A percentile compares a stretch with the other conserved stretches of the same genome.
These are phyloP conservation scores for Neonectria sp. DNA, from an alignment of 2,329 filamentous ascomycete species.

Conservation along the genomic window DNA sequence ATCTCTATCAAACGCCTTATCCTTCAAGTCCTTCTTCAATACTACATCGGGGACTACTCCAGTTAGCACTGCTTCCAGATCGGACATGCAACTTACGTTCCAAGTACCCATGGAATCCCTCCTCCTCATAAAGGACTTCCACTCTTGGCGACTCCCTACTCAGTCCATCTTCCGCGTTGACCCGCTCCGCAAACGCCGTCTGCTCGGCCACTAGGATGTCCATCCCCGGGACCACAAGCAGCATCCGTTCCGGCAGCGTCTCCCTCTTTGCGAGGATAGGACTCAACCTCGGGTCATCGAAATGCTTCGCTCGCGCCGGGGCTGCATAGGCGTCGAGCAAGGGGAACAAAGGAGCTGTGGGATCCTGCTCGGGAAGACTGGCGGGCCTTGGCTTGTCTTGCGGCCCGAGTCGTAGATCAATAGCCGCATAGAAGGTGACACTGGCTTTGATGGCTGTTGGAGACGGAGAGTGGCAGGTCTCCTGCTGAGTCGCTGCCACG, in stretches of 20 bases:
- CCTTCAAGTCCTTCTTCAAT: constrained; percentile 35
- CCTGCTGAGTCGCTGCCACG: constrained; percentile 51
- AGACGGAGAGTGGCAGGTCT: constrained; percentile 38
- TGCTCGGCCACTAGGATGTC: constrained; percentile 61
- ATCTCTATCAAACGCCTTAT: constrained; percentile 32
- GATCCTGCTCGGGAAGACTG: constrained; percentile 55
- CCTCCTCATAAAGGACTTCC: constrained; percentile 41
- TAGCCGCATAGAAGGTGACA: constrained; percentile 57
- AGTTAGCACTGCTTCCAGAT: not conserved
- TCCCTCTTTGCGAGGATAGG: constrained; percentile 53
- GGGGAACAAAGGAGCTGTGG: constrained; percentile 54
- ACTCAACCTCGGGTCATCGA: constrained; percentile 54
- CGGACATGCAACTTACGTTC: constrained; percentile 38
- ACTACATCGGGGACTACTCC: constrained; percentile 39
- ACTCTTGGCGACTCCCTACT: constrained; percentile 36
- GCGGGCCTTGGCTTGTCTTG: constrained; percentile 56
- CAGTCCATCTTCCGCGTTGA: constrained; percentile 43
- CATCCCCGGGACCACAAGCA: constrained; percentile 57
- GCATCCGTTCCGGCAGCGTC: constrained; percentile 54
- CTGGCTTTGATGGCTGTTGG: constrained; percentile 54
- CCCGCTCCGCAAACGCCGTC: constrained; percentile 54
- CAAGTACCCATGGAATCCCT: constrained; percentile 50
- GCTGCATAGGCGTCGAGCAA: constrained; percentile 62
- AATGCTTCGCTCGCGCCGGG: constrained; percentile 45
- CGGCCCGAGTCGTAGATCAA: constrained; percentile 58